A percentile compares a stretch with the other conserved stretches of the same genome.
These are phyloP conservation scores for Penicillium odoratum DNA, from an alignment of 495 filamentous ascomycete species.

Conservation along the genomic window DNA sequence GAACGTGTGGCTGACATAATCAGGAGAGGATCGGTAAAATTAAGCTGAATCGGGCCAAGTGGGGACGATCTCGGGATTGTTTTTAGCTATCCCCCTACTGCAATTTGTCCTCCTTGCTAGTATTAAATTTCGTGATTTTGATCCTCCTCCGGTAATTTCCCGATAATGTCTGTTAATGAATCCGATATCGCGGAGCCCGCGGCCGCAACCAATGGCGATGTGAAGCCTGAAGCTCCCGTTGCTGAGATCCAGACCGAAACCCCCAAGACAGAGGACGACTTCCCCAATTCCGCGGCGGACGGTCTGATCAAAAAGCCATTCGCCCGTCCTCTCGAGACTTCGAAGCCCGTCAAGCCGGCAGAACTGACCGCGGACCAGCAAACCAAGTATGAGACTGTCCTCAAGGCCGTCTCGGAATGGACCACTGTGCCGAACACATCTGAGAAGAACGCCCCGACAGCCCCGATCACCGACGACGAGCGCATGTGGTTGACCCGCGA, in stretches of 20 bases:
- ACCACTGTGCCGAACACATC: slow-evolving; percentile 64
- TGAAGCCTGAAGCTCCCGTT: slow-evolving; percentile 13
- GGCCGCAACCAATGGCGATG: slow-evolving; percentile 19
- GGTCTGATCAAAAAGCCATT: slow-evolving; percentile 71
- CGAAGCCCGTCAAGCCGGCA: slow-evolving; percentile 52
- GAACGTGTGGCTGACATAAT: slow-evolving; percentile 26
- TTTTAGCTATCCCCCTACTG: slow-evolving; percentile 1
- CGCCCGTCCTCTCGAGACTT: slow-evolving; percentile 53
- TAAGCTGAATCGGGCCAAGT: slow-evolving; percentile 3
- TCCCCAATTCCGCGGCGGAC: slow-evolving; percentile 45
- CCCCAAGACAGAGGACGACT: slow-evolving; percentile 35
- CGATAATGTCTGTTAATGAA: slow-evolving; percentile 19
- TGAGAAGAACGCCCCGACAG: slow-evolving; percentile 56
- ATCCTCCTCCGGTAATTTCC: too few species aligned
- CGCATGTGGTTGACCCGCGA: slow-evolving; percentile 88
- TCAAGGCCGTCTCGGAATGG: slow-evolving; percentile 67
- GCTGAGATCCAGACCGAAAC: slow-evolving; percentile 14
- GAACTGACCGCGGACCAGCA: slow-evolving; percentile 74
- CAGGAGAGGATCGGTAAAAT: slow-evolving; percentile 24
- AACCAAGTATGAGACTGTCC: slow-evolving; percentile 74
- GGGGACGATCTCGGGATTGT: slow-evolving; percentile 1
- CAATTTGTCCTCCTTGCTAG: slow-evolving; percentile 6
- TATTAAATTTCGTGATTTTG: not conserved
- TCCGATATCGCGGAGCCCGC: slow-evolving; percentile 9
- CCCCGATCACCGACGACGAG: slow-evolving; percentile 75